These are phyloP conservation scores for Aspergillus melleus DNA, from an alignment of 2,329 filamentous ascomycete genomes.

Conservation along the genomic window DNA sequence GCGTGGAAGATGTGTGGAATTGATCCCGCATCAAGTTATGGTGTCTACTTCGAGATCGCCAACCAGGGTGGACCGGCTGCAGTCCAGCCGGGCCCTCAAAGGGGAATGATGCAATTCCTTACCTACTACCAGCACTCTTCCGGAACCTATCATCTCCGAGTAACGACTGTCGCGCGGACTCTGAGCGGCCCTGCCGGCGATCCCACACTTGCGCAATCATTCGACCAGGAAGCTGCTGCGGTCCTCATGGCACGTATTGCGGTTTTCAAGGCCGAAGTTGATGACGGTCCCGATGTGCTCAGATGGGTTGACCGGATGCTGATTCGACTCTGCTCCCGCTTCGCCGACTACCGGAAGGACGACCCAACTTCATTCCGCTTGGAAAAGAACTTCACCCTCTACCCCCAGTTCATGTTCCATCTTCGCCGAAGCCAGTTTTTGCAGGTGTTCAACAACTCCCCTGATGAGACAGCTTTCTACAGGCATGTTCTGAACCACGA, in stretches of 20 bases:
- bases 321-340: conserved; percentile 91
- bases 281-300: conserved; percentile 96
- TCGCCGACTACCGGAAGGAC: conserved; percentile 97
- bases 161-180: conserved; percentile 89
- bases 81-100: conserved; percentile 82
- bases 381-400: conserved; percentile 98
- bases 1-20: conserved; percentile 99
- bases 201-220: conserved; percentile 91
- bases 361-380: conserved; percentile 94
- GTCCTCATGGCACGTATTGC: conserved; percentile 99
- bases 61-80: conserved; percentile 84
- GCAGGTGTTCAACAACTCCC: conserved; percentile 99
- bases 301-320: conserved; percentile 99
- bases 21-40: conserved; percentile 89
- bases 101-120: conserved; percentile 96
- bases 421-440: conserved; percentile 94
- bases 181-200: conserved; percentile 92
- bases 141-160: conserved; percentile 91
- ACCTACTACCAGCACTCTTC: conserved; percentile 98
- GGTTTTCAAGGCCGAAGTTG: conserved; percentile 97
- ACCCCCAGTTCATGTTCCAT: conserved; percentile 99
- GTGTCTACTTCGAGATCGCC: conserved; percentile 96
- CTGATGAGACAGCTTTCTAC: conserved; percentile 98
- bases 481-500: conserved; percentile 96
- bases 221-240: conserved; percentile 96